These are phyloP conservation scores for Fibroporia radiculosa DNA, from an alignment of 768 basidiomycete genomes.

Conservation along the genomic window DNA sequence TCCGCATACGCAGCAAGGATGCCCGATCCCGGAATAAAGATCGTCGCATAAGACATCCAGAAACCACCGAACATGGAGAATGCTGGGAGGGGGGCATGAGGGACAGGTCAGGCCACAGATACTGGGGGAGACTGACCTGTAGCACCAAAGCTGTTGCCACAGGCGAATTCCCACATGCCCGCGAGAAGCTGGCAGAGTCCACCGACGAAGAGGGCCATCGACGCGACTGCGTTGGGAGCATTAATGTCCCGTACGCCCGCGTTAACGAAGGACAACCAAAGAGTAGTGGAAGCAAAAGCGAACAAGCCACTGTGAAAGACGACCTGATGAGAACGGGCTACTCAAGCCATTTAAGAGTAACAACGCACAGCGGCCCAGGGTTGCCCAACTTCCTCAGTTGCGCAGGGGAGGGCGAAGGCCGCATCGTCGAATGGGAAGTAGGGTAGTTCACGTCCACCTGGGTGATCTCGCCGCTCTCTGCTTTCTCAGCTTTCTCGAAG, in stretches of 20 bases:
- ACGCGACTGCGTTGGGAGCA: conserved; percentile 65
- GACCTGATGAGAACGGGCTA: conserved; percentile 4
- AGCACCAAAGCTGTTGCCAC: conserved; percentile 63
- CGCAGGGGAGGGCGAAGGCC: neutral
- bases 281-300: conserved; percentile 78
- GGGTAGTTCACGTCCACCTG: conserved; percentile 10
- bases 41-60: conserved; percentile 77
- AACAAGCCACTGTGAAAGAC: conserved; percentile 53
- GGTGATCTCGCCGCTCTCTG: conserved; percentile 11
- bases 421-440: neutral
- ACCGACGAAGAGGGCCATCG: conserved; percentile 81
- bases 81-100: conserved; percentile 31
- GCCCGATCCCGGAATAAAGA: conserved; percentile 66
- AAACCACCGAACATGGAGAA: conserved; percentile 83
- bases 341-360: conserved; percentile 1
- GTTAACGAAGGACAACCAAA: conserved; percentile 75
- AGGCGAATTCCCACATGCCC: conserved; percentile 66
- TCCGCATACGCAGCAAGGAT: conserved; percentile 44
- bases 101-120: neutral
- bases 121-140: conserved; percentile 43
- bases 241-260: conserved; percentile 43
- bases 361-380: conserved; percentile 49
- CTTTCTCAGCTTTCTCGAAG: conserved; percentile 18
- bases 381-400: conserved; percentile 38
- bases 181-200: conserved; percentile 82